Percentiles rank a stretch among this genome's conserved stretches.
These are phyloP conservation scores for Adansonia gregorii DNA, from an alignment of 441 rosid genomes.

Conservation along the genomic window DNA sequence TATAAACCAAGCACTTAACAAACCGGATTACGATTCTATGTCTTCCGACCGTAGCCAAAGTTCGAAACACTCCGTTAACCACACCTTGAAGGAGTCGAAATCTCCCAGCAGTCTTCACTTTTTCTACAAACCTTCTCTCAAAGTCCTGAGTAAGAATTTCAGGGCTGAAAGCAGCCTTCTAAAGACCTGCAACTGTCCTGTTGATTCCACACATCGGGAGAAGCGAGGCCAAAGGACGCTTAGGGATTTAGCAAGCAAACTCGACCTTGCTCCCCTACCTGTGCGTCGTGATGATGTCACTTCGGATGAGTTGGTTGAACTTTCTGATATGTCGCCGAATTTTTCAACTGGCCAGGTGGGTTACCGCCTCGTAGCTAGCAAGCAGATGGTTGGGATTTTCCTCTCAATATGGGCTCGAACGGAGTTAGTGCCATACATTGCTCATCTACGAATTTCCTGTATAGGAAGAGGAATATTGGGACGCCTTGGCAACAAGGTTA, in stretches of 20 bases:
- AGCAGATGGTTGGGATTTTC: conserved; percentile 95
- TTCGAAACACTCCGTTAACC: conserved; percentile 35
- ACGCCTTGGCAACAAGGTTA: conserved; percentile 87
- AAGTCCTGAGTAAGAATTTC: conserved; percentile 65
- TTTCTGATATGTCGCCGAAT: conserved; percentile 35
- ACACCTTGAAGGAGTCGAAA: conserved; percentile 46
- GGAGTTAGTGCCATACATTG: conserved; percentile 78
- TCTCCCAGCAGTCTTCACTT: conserved; percentile 49
- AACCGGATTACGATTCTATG: conserved; percentile 44
- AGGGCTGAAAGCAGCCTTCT: conserved; percentile 64
- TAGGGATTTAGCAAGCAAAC: conserved; percentile 37
- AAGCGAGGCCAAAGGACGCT: conserved; percentile 49
- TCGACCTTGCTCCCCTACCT: conserved; percentile 31
- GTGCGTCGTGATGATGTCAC: conserved; percentile 17
- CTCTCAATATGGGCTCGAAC: conserved; percentile 78
- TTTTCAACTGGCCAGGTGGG: conserved; percentile 38
- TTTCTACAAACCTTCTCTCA: conserved; percentile 78
- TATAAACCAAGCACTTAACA: conserved; percentile 79
- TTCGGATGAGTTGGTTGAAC: conserved; percentile 40
- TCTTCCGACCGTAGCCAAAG: conserved; percentile 38
- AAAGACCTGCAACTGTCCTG: conserved; percentile 78
- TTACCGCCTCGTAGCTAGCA: conserved; percentile 67
- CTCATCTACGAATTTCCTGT: conserved; percentile 73
- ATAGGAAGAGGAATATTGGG: conserved; percentile 94
- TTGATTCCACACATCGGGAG: conserved; percentile 38